A percentile compares a stretch with the other conserved stretches of the same genome.
phyloP scores from a whole-genome alignment of 495 filamentous ascomycete species.

The Tuber melanosporum region DNA sequence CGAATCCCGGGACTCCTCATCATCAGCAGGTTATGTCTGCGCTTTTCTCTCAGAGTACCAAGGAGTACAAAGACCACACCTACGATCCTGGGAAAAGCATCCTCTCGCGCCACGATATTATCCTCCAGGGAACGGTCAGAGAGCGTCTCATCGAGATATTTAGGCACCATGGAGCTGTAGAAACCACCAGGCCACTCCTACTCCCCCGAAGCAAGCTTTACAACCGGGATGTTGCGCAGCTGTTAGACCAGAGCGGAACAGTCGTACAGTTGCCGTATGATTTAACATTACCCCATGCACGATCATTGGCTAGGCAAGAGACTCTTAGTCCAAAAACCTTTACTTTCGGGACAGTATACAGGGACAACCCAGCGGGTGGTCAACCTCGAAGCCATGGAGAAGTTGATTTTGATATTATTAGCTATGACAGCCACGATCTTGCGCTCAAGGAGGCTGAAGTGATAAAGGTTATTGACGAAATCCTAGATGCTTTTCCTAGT shows the following conservation, averaged over 20 bases:
- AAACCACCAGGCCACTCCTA: conserved; percentile 63
- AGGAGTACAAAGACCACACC: conserved; percentile 73
- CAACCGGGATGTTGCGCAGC: conserved; percentile 58
- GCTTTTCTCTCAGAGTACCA: conserved; percentile 67
- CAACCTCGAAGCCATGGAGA: conserved; percentile 79
- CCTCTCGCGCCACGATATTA: conserved; percentile 57
- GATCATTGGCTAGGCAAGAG: conserved; percentile 68
- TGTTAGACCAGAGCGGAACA: conserved; percentile 76
- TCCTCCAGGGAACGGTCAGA: conserved; percentile 68
- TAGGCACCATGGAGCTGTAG: conserved; percentile 84
- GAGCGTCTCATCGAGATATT: conserved; percentile 72
- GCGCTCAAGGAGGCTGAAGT: conserved; percentile 89
- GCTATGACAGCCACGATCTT: conserved; percentile 69
- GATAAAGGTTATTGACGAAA: conserved; percentile 89
- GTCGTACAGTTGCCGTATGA: conserved; percentile 88
- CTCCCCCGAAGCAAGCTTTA: conserved; percentile 81
- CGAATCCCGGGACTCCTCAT: conserved; percentile 76
- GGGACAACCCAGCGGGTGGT: conserved; percentile 66
- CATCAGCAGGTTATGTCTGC: conserved; percentile 81
- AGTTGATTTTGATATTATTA: conserved; percentile 92
- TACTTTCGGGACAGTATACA: conserved; percentile 82
- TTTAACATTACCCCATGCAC: conserved; percentile 79
- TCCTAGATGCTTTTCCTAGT: conserved; percentile 73
- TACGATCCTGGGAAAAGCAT: conserved; percentile 67
- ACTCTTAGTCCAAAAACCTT: conserved; percentile 68